Evolutionary conservation across 495 filamentous ascomycete species (phyloP), one percentile per base, ranked within the genome.

Genomic region (Pyrenula massariospora): DNA sequence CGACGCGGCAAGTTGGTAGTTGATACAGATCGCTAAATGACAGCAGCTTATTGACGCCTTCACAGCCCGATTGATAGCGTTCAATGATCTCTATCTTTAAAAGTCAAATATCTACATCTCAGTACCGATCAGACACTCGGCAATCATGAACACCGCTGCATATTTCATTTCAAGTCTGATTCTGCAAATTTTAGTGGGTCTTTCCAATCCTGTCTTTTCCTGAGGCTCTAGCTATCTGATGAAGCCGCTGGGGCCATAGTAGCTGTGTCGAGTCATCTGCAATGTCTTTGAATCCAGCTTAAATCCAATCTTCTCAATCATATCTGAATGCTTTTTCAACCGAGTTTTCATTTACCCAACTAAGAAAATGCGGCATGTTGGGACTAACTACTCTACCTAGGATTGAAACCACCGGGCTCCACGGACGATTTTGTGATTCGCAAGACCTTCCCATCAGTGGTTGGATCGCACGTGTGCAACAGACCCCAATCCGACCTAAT

Each of bases 171-270:
- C n/a, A n/a, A n/a, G n/a, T n/a, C n/a, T n/a, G n/a, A n/a, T n/a
- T n/a, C n/a, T n/a, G n/a, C n/a, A n/a, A n/a, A n/a, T n/a, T n/a
- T n/a, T n/a, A n/a, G n/a, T n/a, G n/a, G n/a, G n/a, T n/a, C n/a
- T n/a, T n/a, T n/a, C n/a, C n/a, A n/a, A n/a, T n/a, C n/a, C n/a
- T n/a, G n/a, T n/a, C n/a, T n/a, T n/a, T n/a, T n/a, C n/a, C n/a
- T n/a, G n/a, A n/a, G n/a, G n/a, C 49, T 36, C 31, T 42, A 53
- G 42, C 47, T 62, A 55, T 48, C 64, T 72, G 77, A 80, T 79
- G 77, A 79, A 63, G 63, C 59, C 68, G 75, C 77, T 79, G 74
- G 76, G 77, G 76, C 77, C 75, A 80, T 70, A 79, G 73, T 76
- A 80, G 73, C 62, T 68, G 55, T 31, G 58, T 50, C 55, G 58